Conservation (phyloP, 225 moss, liverwort and hornwort genomes). For the Polytrichum commune region DNA sequence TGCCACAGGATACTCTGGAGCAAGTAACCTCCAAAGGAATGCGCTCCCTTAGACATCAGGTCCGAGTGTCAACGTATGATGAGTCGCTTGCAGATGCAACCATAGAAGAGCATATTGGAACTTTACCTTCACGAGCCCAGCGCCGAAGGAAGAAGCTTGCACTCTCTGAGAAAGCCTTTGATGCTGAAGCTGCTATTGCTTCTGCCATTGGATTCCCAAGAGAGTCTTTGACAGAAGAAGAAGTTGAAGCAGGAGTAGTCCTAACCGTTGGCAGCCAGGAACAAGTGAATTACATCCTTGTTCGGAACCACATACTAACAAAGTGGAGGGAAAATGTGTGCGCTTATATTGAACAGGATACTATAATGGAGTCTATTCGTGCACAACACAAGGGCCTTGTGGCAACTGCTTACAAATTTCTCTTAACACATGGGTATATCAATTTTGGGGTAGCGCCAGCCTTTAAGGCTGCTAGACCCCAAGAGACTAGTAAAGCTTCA, state of each 20-base stretch:
- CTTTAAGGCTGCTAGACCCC: slow-evolving; percentile 28
- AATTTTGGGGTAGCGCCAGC: slow-evolving; percentile 48
- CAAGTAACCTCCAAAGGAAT: slow-evolving; percentile 10
- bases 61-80: slow-evolving; percentile 15
- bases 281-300: slow-evolving; percentile 39
- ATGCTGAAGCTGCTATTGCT: slow-evolving; percentile 27
- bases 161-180: slow-evolving; percentile 19
- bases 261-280: slow-evolving; percentile 19
- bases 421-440: slow-evolving; percentile 40
- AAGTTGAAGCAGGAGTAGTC: slow-evolving; percentile 28
- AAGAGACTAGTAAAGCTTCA: slow-evolving; percentile 24
- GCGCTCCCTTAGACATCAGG: slow-evolving; percentile 12
- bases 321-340: slow-evolving; percentile 46
- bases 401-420: slow-evolving; percentile 37
- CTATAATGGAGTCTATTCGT: slow-evolving; percentile 24
- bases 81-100: slow-evolving; percentile 16
- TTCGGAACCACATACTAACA: slow-evolving; percentile 49
- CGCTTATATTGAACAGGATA: slow-evolving; percentile 24
- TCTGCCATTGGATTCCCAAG: slow-evolving; percentile 44
- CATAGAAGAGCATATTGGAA: slow-evolving; percentile 14
- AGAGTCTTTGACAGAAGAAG: slow-evolving; percentile 43
- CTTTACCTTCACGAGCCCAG: neutral
- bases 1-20: slow-evolving; percentile 1
- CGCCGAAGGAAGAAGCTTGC: slow-evolving; percentile 21
- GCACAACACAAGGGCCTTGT: slow-evolving; percentile 22